Percentiles rank a stretch among this genome's conserved stretches.
phyloP scores from a whole-genome alignment of 768 basidiomycete species.

The Suillus subaureus region DNA sequence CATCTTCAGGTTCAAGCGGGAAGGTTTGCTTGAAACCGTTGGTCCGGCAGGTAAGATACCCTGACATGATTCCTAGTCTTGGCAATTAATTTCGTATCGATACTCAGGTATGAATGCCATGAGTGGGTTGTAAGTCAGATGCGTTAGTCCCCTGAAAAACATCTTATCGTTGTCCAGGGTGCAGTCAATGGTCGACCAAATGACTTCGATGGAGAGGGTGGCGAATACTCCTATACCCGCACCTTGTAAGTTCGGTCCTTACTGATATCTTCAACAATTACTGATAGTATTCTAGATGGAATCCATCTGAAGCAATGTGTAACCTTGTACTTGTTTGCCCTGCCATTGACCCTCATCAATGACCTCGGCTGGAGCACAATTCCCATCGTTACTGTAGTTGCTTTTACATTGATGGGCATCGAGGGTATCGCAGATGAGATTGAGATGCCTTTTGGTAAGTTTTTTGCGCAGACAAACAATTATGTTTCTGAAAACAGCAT shows the following conservation, averaged over 20 bases:
- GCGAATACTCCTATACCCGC: constrained; percentile 85
- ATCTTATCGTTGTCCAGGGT: constrained; percentile 45
- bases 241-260: constrained; percentile 52
- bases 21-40: constrained; percentile 84
- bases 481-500: constrained; percentile 13
- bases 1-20: constrained; percentile 74
- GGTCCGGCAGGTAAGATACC: constrained; percentile 74
- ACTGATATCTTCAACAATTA: background rate
- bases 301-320: constrained; percentile 96
- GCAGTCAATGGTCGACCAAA: constrained; percentile 81
- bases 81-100: constrained; percentile 7
- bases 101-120: constrained; percentile 72
- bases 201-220: constrained; percentile 88
- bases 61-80: background rate
- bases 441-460: constrained; percentile 90
- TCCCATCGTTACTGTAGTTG: constrained; percentile 83
- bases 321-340: constrained; percentile 87
- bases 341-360: constrained; percentile 84
- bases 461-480: background rate
- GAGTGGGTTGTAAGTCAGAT: constrained; percentile 55
- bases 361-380: constrained; percentile 84
- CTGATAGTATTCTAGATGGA: constrained; percentile 53
- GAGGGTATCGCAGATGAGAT: constrained; percentile 96
- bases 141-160: background rate
- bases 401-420: constrained; percentile 92